Evolutionary conservation across 2,329 filamentous ascomycete species (phyloP), one percentile per base, ranked within the genome.

Genomic region (Hypoxylon sp.): DNA sequence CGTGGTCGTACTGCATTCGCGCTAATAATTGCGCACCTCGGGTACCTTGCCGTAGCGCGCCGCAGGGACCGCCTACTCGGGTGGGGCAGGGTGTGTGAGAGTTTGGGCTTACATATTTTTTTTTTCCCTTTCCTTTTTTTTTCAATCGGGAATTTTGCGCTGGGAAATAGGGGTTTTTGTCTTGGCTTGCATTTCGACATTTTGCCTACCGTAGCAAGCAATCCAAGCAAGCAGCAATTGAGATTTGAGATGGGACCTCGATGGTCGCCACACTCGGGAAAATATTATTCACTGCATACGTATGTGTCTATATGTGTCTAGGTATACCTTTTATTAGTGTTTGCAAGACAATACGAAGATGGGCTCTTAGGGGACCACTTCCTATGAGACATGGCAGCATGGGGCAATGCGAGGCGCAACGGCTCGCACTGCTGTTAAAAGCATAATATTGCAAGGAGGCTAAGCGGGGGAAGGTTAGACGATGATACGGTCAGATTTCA

Each of bases 31-130:
- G 68, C 64, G 68, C 67, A 69, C 65, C 43, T 71, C 72, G 72
- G 72, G 72, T 74, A 74, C 72, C 72, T 74, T 74, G 63, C 72
- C 71, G 72, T 74, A 74, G 72, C 65, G 72, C 67, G 65, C 68
- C 61, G 60, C 66, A 65, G 68, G 69, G 62, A 60, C 68, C 62
- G 63, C 63, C 55, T 63, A 13, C 17, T 64, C 51, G 61, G 60
- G 55, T 66, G 62, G 67, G 68, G 53, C 57, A 25, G 48, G 55
- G 55, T 38, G 17, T n/a, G n/a, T 11, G 13, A 28, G 41, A 52
- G 51, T 60, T 65, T 60, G 49, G 61, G 36, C 56, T 51, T 46
- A n/a, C n/a, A n/a, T n/a, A n/a, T n/a, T n/a, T n/a, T n/a, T n/a
- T n/a, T n/a, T n/a, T n/a, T n/a, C n/a, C n/a, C n/a, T n/a, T n/a